phyloP scores from a whole-genome alignment of 169 alveolate genomes.

The Amoebophrya sp. region DNA sequence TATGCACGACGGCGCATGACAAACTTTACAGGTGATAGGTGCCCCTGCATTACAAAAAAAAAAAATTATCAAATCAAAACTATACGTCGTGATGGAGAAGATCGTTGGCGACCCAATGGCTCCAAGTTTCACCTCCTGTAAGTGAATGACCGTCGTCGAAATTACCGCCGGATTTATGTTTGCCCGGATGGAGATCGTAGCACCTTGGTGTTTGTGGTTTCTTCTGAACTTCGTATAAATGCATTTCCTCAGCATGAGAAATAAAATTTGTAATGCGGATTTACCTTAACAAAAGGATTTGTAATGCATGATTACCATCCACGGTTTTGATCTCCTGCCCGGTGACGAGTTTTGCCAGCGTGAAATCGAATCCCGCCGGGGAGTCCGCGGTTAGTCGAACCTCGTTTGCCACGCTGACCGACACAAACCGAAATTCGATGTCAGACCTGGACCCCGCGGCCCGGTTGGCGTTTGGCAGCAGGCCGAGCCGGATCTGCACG shows the following conservation, averaged over 20 bases:
- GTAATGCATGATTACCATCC: too few relatives aligned
- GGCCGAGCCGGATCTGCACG: not conserved
- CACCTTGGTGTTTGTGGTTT: too few relatives aligned
- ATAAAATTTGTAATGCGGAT: too few relatives aligned
- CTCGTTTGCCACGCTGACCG: not conserved
- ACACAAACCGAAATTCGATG: not conserved
- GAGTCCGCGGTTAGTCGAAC: not conserved
- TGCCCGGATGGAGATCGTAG: not conserved
- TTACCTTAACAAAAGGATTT: too few relatives aligned
- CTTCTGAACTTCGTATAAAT: too few relatives aligned
- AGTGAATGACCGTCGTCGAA: not conserved
- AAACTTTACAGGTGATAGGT: too few relatives aligned
- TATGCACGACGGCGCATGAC: too few relatives aligned
- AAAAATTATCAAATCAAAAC: too few relatives aligned
- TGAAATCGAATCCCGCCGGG: constrained; percentile 6
- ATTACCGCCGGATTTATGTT: not conserved
- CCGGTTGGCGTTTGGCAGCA: not conserved
- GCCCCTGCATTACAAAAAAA: too few relatives aligned
- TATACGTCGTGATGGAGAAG: constrained; percentile 5
- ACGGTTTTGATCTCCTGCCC: constrained; percentile 22
- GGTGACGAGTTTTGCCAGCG: not conserved
- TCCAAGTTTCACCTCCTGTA: not conserved
- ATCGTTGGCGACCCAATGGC: not conserved
- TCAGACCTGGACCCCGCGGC: not conserved
- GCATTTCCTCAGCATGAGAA: too few relatives aligned